Evolutionary conservation across 139 green algal genomes (phyloP).

Genomic region (Haematococcus sp.): DNA sequence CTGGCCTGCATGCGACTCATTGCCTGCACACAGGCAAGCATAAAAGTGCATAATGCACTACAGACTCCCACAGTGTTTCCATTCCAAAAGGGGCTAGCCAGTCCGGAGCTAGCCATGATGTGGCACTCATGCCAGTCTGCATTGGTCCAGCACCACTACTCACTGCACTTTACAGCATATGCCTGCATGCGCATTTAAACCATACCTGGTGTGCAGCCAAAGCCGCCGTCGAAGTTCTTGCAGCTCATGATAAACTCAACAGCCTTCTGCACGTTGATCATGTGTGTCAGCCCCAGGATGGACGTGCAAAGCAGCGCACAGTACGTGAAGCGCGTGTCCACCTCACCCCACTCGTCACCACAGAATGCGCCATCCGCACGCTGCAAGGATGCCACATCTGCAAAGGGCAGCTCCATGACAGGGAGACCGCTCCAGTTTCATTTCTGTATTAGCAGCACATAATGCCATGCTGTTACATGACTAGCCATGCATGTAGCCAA

Average conservation of each 20-base stretch:
- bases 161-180: too few relatives aligned
- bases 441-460: too few relatives aligned
- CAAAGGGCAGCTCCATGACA: not conserved
- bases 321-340: conserved; percentile 97
- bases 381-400: conserved; percentile 82
- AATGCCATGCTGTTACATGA: too few relatives aligned
- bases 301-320: conserved; percentile 78
- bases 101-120: too few relatives aligned
- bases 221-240: conserved; percentile 98
- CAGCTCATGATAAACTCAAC: conserved; percentile 79
- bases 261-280: conserved; percentile 73
- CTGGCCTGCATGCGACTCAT: conserved; percentile 78
- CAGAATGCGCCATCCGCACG: conserved; percentile 88
- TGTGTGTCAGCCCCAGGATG: conserved; percentile 52
- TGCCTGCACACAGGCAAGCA: conserved; percentile 54
- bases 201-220: conserved; percentile 82
- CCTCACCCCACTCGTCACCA: conserved; percentile 94
- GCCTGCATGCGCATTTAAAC: too few relatives aligned
- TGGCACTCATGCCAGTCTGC: too few relatives aligned
- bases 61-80: too few relatives aligned
- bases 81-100: too few relatives aligned
- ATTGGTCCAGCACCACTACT: too few relatives aligned
- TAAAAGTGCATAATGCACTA: too few relatives aligned
- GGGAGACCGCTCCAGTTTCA: not conserved
- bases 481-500: too few relatives aligned